A percentile compares a stretch with the other conserved stretches of the same genome.
phyloP scores from a whole-genome alignment of 106 monocot genomes.

The Vanilla planifolia region DNA sequence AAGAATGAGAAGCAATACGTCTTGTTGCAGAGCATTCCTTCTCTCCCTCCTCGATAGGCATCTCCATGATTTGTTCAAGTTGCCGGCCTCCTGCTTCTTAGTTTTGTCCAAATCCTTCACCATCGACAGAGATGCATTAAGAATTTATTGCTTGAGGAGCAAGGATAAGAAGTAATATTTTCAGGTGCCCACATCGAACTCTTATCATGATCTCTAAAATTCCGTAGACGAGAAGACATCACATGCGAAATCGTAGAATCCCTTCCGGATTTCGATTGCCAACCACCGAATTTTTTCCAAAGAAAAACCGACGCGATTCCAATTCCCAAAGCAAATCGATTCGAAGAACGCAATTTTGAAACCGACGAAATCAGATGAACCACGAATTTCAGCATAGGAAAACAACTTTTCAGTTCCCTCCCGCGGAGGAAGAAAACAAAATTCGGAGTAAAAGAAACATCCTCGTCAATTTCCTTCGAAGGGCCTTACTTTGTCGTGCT shows the following conservation, averaged over 20 bases:
- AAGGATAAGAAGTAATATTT: not conserved
- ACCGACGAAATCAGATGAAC: not conserved
- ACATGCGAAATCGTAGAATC: slow-evolving; percentile 15
- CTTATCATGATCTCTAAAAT: slow-evolving; percentile 10
- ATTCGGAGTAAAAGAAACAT: slow-evolving; percentile 7
- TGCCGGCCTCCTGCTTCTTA: slow-evolving; percentile 23
- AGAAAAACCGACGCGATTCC: not conserved
- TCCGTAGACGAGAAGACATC: slow-evolving; percentile 1
- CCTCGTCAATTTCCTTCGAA: not conserved
- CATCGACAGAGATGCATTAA: not conserved
- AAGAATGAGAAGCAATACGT: slow-evolving; percentile 31
- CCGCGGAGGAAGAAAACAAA: too few relatives aligned
- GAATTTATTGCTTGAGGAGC: not conserved
- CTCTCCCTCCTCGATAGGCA: slow-evolving; percentile 41
- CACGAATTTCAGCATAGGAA: not conserved
- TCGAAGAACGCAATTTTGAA: not conserved
- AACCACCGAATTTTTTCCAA: not conserved
- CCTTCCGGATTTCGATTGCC: slow-evolving; percentile 15
- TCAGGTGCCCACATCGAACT: slow-evolving; percentile 19
- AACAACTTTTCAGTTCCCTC: not conserved
- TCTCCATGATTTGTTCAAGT: slow-evolving; percentile 11
- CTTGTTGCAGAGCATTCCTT: slow-evolving; percentile 74
- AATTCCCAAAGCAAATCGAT: not conserved
- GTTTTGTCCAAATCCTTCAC: slow-evolving; percentile 47
- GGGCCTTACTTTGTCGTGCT: slow-evolving; percentile 46